Evolutionary conservation across 2,329 filamentous ascomycete genomes (phyloP).

Genomic region (Sporothrix dimorphospora): DNA sequence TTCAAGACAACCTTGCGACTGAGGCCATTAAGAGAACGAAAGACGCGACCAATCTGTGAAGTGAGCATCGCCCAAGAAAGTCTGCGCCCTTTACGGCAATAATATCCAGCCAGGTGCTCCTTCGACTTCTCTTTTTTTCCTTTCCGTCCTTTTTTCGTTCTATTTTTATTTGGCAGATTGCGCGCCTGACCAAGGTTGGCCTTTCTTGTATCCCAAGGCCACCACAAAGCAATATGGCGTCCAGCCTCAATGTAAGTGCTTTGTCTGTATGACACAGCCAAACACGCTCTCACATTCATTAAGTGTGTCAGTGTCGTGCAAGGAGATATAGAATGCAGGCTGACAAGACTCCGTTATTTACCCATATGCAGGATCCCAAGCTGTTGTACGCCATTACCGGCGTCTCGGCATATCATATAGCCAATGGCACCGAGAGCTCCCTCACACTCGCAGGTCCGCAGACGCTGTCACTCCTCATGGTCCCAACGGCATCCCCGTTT

Average conservation of each 20-base stretch:
- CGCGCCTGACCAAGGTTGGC: background rate
- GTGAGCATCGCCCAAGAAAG: background rate
- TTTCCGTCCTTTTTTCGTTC: background rate
- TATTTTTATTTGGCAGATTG: background rate
- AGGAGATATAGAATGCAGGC: background rate
- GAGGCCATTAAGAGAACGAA: background rate
- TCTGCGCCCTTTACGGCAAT: background rate
- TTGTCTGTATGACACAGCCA: background rate
- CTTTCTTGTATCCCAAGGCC: background rate
- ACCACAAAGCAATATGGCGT: constrained; percentile 43
- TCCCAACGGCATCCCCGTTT: constrained; percentile 81
- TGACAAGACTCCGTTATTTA: background rate
- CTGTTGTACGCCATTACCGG: constrained; percentile 74
- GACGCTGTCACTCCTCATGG: constrained; percentile 92
- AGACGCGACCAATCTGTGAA: background rate
- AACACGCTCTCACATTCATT: too few relatives aligned
- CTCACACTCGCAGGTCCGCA: constrained; percentile 86
- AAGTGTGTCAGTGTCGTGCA: background rate
- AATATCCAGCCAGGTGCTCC: background rate
- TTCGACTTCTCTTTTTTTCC: background rate
- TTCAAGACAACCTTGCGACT: background rate
- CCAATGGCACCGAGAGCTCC: constrained; percentile 80
- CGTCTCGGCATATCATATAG: constrained; percentile 88
- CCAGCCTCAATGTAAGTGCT: constrained; percentile 49
- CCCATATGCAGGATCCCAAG: constrained; percentile 58